Evolutionary conservation across 306 rosid species (phyloP), one percentile per base, ranked within the genome.

Genomic region (Vicia faba): DNA sequence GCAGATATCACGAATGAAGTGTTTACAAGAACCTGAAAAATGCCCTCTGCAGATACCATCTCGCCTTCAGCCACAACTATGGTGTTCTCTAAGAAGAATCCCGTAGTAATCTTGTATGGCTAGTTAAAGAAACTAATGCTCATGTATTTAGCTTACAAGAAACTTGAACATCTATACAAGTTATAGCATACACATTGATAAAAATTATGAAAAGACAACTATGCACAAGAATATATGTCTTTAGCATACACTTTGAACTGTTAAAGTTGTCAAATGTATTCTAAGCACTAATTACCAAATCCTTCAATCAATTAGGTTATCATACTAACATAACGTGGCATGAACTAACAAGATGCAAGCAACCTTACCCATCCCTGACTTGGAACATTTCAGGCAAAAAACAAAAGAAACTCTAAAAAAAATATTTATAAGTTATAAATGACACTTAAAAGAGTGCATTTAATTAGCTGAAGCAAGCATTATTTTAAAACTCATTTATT

Each of bases 1-100:
- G 72, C 11, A 39, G 23, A 72, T 56, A 40, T 55, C 18, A 29
- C 63, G 50, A 76, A 68, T 66, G 50, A 70, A 16, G 29, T 26
- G 49, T 57, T 35, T 59, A 55, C 64, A 71, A 86, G 45, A 72
- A 93, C 97, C 98, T 86, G 84, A 72, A 93, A 89, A 66, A 84
- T 75, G 33, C 97, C 95, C 78, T 82, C 88, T 55, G 83, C 70
- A 11, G 38, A 33, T 33, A 81, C 91, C 97, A 93, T 93, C 82
- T 88, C 96, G 31, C 97, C 98, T 78, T 93, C 98, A 7, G 89
- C 98, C 29, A 93, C 97, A 72, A 88, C 91, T 64, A 93, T 80
- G 59, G 96, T 89, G 83, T 93, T 93, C 95, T 93, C 98, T 40
- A 86, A 66, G 74, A 93, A 88, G 74, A 93, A 85, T 23, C 98